Evolutionary conservation across 2,329 filamentous ascomycete genomes (phyloP).

Genomic region (Ambrosiella cleistominuta): DNA sequence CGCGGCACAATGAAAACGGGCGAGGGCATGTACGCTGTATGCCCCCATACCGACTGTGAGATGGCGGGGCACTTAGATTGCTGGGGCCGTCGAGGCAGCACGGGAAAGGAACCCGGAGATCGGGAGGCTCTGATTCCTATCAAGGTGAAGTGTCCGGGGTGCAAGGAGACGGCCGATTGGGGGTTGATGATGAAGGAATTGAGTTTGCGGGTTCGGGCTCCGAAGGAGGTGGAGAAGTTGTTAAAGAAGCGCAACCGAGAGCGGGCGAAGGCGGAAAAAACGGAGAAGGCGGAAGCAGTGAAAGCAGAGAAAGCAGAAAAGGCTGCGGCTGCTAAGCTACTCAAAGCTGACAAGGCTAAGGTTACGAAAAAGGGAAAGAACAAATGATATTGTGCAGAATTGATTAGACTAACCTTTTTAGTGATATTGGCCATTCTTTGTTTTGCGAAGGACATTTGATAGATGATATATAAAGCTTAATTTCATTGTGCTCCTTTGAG

Average conservation of each 20-base stretch:
- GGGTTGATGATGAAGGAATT: conserved; percentile 66
- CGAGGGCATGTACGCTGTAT: conserved; percentile 38
- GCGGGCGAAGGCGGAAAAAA: conserved; percentile 14
- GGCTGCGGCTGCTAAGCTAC: not conserved
- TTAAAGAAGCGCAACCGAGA: conserved; percentile 33
- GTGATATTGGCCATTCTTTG: no score
- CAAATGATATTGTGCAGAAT: not conserved
- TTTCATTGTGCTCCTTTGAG: no score
- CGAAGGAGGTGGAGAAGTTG: conserved; percentile 51
- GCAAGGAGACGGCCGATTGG: conserved; percentile 48
- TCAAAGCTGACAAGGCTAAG: not conserved
- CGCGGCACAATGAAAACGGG: conserved; percentile 26
- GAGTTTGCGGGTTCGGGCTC: conserved; percentile 52
- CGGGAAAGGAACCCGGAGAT: conserved; percentile 16
- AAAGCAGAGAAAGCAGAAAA: not conserved
- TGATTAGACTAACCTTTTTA: not conserved
- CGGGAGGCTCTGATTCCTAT: conserved; percentile 43
- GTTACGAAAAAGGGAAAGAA: not conserved
- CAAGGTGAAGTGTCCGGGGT: conserved; percentile 53
- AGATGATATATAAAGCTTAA: no score
- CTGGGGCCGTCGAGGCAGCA: conserved; percentile 37
- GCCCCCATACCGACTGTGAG: conserved; percentile 34
- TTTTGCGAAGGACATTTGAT: no score
- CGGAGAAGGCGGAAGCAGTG: not conserved
- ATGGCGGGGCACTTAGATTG: conserved; percentile 42